Conservation (phyloP, 2,329 filamentous ascomycete species). For the Sporothrix variecibatus region DNA sequence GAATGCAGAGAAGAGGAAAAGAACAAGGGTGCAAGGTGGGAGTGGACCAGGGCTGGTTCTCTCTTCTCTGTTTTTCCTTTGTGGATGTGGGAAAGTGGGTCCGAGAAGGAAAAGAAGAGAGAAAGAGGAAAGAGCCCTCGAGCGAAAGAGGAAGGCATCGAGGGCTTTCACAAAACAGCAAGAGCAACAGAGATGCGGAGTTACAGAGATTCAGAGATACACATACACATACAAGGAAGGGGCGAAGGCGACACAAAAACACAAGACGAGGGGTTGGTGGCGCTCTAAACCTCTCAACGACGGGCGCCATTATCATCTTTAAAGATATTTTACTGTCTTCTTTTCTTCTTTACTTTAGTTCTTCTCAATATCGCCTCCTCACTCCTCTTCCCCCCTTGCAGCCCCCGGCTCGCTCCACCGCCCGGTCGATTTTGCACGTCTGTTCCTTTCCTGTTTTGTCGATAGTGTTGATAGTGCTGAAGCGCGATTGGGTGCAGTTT, state of each 20-base stretch:
- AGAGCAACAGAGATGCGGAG: neutral
- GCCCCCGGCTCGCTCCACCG: constrained; percentile 5
- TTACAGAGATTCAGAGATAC: neutral
- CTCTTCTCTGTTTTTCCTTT: neutral
- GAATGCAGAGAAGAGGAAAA: neutral
- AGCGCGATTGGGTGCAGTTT: neutral
- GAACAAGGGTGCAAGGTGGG: neutral
- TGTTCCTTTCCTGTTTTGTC: neutral
- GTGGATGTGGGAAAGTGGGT: constrained; percentile 8
- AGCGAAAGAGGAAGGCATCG: neutral
- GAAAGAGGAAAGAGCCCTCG: neutral
- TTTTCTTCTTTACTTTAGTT: neutral
- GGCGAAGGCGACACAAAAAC: constrained; percentile 4
- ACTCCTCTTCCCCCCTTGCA: neutral
- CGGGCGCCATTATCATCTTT: neutral
- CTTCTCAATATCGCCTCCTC: neutral
- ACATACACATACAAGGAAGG: neutral
- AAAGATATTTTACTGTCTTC: neutral
- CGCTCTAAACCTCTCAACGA: neutral
- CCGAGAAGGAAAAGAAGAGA: neutral
- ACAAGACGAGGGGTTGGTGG: constrained; percentile 1
- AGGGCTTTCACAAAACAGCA: neutral
- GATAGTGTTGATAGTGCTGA: neutral
- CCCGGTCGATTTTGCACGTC: neutral
- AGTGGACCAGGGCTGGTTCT: neutral